These are phyloP conservation scores for Hypericum perforatum DNA, from an alignment of 345 rosid species.

Conservation along the genomic window DNA sequence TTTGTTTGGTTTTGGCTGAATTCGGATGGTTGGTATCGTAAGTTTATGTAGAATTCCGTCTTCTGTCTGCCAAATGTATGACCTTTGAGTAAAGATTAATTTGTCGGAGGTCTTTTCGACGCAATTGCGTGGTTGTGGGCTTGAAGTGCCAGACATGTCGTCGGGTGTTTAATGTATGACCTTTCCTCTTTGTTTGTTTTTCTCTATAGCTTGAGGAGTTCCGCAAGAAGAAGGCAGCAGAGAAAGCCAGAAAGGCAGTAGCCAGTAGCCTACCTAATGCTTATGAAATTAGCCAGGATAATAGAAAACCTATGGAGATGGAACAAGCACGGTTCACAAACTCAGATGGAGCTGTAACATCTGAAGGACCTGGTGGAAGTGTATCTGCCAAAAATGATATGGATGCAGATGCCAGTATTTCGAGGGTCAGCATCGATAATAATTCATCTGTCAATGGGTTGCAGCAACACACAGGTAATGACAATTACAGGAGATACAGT, in stretches of 20 bases:
- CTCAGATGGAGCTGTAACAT: constrained; percentile 44
- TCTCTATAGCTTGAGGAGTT: constrained; percentile 85
- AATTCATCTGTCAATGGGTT: constrained; percentile 18
- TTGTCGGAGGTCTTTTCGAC: too few species aligned
- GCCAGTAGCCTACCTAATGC: constrained; percentile 25
- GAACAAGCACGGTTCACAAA: constrained; percentile 25
- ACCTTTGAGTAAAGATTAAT: too few species aligned
- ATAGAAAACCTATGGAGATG: constrained; percentile 28
- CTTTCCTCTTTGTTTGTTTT: not conserved
- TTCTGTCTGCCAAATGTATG: too few species aligned
- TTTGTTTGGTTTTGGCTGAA: too few species aligned
- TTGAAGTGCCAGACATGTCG: too few species aligned
- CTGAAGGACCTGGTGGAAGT: constrained; percentile 26
- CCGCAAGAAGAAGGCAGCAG: constrained; percentile 92
- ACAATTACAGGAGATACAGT: constrained; percentile 11
- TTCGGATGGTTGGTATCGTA: too few species aligned
- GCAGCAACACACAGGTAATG: constrained; percentile 17
- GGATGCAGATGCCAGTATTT: constrained; percentile 16
- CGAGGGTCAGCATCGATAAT: constrained; percentile 26
- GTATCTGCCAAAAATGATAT: constrained; percentile 13
- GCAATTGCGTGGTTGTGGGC: too few species aligned
- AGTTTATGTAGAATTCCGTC: too few species aligned
- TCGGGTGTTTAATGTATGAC: too few species aligned
- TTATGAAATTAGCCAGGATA: constrained; percentile 28
- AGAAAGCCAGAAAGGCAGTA: constrained; percentile 56